A percentile compares a stretch with the other conserved stretches of the same genome.
These are phyloP conservation scores for Copromyces sp. DNA, from an alignment of 495 filamentous ascomycete genomes.

Conservation along the genomic window DNA sequence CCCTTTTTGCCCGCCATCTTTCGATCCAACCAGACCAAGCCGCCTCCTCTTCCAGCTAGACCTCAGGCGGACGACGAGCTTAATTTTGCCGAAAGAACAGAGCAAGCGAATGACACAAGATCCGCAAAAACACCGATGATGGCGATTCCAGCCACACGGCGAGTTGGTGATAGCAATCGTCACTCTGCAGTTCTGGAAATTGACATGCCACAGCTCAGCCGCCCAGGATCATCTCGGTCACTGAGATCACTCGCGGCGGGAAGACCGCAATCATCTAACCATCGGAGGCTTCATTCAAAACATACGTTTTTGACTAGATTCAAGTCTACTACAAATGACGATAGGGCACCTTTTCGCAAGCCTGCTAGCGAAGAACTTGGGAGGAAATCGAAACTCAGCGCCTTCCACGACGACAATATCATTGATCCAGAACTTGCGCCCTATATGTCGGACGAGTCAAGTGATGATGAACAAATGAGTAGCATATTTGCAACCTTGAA, in stretches of 20 bases:
- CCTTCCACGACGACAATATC: conserved; percentile 95
- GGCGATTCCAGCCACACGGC: conserved; percentile 81
- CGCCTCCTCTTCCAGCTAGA: conserved; percentile 17
- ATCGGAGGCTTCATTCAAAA: conserved; percentile 78
- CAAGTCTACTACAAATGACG: conserved; percentile 36
- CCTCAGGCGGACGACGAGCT: conserved; percentile 25
- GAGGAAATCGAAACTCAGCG: conserved; percentile 59
- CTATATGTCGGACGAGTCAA: conserved; percentile 91
- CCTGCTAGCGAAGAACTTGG: conserved; percentile 52
- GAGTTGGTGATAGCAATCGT: conserved; percentile 70
- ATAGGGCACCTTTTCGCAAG: conserved; percentile 84
- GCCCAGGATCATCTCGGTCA: conserved; percentile 89
- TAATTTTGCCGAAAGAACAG: conserved; percentile 31
- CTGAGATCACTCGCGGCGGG: conserved; percentile 61
- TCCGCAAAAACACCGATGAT: conserved; percentile 53
- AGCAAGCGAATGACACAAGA: conserved; percentile 32
- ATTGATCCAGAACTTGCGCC: conserved; percentile 94
- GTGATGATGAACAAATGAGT: conserved; percentile 82
- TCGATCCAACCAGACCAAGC: conserved; percentile 39
- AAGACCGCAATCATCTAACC: conserved; percentile 62
- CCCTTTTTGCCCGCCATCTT: conserved; percentile 42
- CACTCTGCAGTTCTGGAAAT: conserved; percentile 89
- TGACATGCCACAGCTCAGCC: conserved; percentile 54
- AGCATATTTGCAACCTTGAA: conserved; percentile 70
- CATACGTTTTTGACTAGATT: conserved; percentile 63